Conservation (phyloP, 1,284 basidiomycete genomes). For the Heterobasidion parviporum region DNA sequence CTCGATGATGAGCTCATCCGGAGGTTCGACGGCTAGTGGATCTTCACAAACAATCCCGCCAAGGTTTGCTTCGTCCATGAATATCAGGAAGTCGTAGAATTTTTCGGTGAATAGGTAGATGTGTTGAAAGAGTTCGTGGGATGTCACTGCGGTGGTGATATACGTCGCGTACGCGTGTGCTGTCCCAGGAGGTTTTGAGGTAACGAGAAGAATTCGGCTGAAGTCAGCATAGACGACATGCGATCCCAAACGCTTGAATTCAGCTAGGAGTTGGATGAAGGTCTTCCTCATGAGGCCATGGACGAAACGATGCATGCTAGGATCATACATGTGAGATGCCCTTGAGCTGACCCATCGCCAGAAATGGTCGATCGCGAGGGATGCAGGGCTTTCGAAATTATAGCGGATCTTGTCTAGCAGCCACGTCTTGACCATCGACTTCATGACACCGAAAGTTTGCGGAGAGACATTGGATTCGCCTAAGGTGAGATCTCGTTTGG, state of each 20-base stretch:
- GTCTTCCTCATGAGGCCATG: slow-evolving; percentile 97
- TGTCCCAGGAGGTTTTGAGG: slow-evolving; percentile 92
- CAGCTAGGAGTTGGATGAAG: slow-evolving; percentile 93
- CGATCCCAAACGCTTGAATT: slow-evolving; percentile 93
- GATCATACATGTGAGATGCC: slow-evolving; percentile 85
- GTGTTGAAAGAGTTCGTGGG: slow-evolving; percentile 94
- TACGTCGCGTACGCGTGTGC: slow-evolving; percentile 95
- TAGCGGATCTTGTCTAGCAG: slow-evolving; percentile 79
- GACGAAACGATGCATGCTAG: slow-evolving; percentile 89
- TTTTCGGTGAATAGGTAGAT: slow-evolving; percentile 82
- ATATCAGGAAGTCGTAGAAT: slow-evolving; percentile 92
- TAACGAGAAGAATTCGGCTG: slow-evolving; percentile 84
- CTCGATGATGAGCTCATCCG: slow-evolving; percentile 65
- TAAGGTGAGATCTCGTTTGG: slow-evolving; percentile 72
- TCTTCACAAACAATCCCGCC: slow-evolving; percentile 85
- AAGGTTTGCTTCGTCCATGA: slow-evolving; percentile 94
- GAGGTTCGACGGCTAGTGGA: slow-evolving; percentile 57
- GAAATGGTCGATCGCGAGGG: slow-evolving; percentile 81
- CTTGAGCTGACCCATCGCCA: slow-evolving; percentile 95
- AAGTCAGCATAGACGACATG: slow-evolving; percentile 96
- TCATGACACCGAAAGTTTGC: slow-evolving; percentile 81
- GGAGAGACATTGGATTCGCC: slow-evolving; percentile 93
- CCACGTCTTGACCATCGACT: slow-evolving; percentile 88
- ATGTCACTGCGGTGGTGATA: slow-evolving; percentile 87
- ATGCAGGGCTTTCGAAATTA: slow-evolving; percentile 54